Conservation (phyloP, 208 protist species). For the Borovskyia barvae region DNA sequence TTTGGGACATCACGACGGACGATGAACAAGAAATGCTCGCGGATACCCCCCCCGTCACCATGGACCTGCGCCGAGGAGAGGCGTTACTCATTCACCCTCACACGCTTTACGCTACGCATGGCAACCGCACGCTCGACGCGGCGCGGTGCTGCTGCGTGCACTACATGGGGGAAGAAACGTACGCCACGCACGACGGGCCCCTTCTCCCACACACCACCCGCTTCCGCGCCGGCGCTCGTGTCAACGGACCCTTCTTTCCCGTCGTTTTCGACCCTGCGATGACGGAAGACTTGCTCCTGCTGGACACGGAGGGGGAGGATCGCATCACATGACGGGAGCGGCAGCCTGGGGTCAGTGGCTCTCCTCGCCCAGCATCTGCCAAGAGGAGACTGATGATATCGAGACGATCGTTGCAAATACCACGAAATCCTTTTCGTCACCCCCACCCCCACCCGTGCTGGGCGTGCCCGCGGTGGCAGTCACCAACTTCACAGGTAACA, state of each 20-base stretch:
- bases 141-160: conserved; percentile 68
- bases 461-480: too few relatives aligned
- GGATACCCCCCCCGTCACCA: conserved; percentile 74
- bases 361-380: too few relatives aligned
- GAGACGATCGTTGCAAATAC: too few relatives aligned
- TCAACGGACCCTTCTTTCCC: conserved; percentile 73
- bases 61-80: conserved; percentile 75
- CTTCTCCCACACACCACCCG: conserved; percentile 74
- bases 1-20: conserved; percentile 77
- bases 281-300: conserved; percentile 63
- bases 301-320: conserved; percentile 10
- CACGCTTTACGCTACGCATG: conserved; percentile 76
- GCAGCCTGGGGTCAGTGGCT: too few relatives aligned
- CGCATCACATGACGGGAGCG: neutral
- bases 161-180: conserved; percentile 67
- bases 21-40: conserved; percentile 79
- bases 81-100: conserved; percentile 79
- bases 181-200: conserved; percentile 50
- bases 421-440: too few relatives aligned
- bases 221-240: conserved; percentile 54
- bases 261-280: conserved; percentile 83
- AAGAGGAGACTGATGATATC: too few relatives aligned
- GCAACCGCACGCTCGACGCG: conserved; percentile 66
- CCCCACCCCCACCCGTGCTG: too few relatives aligned
- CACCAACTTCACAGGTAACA: too few relatives aligned